Percentiles rank a stretch among this genome's conserved stretches.
Evolutionary conservation across 2,329 filamentous ascomycete genomes (phyloP).

Genomic region (Claviceps cyperi): DNA sequence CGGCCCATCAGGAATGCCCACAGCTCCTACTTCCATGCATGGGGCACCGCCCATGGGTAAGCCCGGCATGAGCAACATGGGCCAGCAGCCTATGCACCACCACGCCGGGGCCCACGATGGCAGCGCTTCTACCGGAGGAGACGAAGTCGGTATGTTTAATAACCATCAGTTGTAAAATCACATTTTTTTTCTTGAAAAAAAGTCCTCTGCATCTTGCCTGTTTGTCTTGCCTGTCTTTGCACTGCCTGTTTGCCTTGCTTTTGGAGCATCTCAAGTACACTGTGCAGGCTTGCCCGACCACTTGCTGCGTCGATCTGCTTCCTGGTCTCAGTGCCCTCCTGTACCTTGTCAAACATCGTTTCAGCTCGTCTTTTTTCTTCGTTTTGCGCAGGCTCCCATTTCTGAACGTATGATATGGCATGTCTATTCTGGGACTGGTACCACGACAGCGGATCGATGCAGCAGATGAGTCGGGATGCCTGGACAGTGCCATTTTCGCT

Average conservation of each 20-base stretch:
- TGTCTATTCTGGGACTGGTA: no score
- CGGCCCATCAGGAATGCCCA: constrained; percentile 50
- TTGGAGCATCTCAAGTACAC: constrained; percentile 8
- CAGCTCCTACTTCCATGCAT: constrained; percentile 47
- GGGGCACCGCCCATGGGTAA: constrained; percentile 44
- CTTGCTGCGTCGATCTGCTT: constrained; percentile 16
- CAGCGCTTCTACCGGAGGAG: constrained; percentile 49
- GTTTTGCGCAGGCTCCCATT: background rate
- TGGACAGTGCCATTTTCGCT: no score
- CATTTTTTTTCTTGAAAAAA: background rate
- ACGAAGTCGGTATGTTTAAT: constrained; percentile 93
- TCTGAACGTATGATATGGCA: no score
- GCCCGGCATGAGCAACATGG: constrained; percentile 52
- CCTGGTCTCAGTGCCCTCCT: constrained; percentile 21
- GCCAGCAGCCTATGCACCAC: constrained; percentile 50
- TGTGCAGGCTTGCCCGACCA: constrained; percentile 5
- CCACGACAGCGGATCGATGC: no score
- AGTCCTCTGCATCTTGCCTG: constrained; percentile 16
- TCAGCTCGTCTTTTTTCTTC: background rate
- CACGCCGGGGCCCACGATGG: constrained; percentile 30
- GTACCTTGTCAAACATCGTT: background rate
- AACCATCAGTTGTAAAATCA: constrained; percentile 60
- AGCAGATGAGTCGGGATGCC: no score
- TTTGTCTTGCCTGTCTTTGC: constrained; percentile 23
- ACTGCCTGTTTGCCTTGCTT: constrained; percentile 13